Base-by-base conservation (phyloP, 768 basidiomycete species). In the Xanthoconium stramineum region DNA sequence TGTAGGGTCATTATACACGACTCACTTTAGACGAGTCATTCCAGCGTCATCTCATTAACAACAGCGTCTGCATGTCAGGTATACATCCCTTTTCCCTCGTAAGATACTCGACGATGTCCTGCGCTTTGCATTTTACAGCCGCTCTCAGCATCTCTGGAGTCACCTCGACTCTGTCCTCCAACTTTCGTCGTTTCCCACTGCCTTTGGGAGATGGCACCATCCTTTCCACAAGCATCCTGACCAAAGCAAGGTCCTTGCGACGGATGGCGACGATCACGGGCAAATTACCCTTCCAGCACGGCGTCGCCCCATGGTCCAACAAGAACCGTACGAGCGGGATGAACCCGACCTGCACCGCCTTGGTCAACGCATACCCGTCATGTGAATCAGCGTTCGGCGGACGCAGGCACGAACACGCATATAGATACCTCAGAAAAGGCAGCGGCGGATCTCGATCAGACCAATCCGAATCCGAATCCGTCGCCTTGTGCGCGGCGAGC, bases 291-390 rank as follows among this genome's bases (percentile, higher is more conserved):
- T 87, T 88, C 58, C 72, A 71, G 6, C 65, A 65, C 0, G 94
- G 94, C 12, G 86, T 86, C 0, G 91, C 94, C 4, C 84, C 88
- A 19, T 84, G 75, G 3, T 76, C 74, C 47, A 97, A 82, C 15
- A 98, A 78, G 61, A 91, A 86, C 24, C 70, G 74, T 1, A 94
- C 76, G 9, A 97, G 80, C 4, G 85, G 83, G 2, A 78, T 52
- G 59, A 86, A 86, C 20, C 75, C 75, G 0, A 81, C 83, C 37
- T 85, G 77, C 2, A 93, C 89, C 2, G 94, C 92, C 60, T 82
- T 85, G 15, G 84, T 84, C 39, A 97, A 82, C 0, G 88, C 86
- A 65, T 94, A 97, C 1, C 94, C 95, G 3, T 81, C 77, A 69
- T 90, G 78, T 9, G 89, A 82, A 68, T 95, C 83, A 13, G 79